Base-by-base conservation (phyloP, 2,329 filamentous ascomycete genomes). In the Atkinsonella texensis region DNA sequence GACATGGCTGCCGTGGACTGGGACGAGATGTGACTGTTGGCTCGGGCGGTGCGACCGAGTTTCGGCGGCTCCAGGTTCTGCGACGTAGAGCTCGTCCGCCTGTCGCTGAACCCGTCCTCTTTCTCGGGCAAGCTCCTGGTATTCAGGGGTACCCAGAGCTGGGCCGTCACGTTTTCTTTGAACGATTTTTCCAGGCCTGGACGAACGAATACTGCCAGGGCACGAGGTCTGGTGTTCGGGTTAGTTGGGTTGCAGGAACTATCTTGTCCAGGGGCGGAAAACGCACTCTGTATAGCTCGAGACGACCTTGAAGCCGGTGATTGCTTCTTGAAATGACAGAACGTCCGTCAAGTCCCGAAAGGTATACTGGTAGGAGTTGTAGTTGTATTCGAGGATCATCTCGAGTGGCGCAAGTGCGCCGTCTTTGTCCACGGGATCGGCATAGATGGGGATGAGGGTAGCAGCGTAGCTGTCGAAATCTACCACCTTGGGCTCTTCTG, bases 241-340 rank as follows among this genome's bases (percentile, higher is more conserved):
- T 23, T 4, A 23, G 43, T 46, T 46, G 28, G 43, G 28, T 20
- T 55, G 32, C 42, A 50, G 13, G 51, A 23, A 48, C 59, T 23
- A 57, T 58, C 53, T 40, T 48, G 52, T 28, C 12, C 20, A 23
- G 10, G 35, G 35, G 15, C 9, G 10, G 35, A 47, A 10, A 52
- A 46, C 43, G 20, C 15, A 46, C 43, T 45, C 17, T 20, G 43
- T 45, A 8, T 45, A 45, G 15, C 13, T 31, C 2, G 43, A 55
- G 39, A 52, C 55, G 0, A 55, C 56, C 45, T 57, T 58, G 52
- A 58, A 63, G 1, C 59, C 59, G 3, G 59, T 62, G 7, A 62
- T 50, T 11, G 55, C 60, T 46, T 61, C 58, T 50, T 63, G 61
- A 31, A 63, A 62, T 20, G 50, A 54, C 17, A 58, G 46, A 6